phyloP scores from a whole-genome alignment of 257 asterid genomes.

The Nyctanthes arbortristis region DNA sequence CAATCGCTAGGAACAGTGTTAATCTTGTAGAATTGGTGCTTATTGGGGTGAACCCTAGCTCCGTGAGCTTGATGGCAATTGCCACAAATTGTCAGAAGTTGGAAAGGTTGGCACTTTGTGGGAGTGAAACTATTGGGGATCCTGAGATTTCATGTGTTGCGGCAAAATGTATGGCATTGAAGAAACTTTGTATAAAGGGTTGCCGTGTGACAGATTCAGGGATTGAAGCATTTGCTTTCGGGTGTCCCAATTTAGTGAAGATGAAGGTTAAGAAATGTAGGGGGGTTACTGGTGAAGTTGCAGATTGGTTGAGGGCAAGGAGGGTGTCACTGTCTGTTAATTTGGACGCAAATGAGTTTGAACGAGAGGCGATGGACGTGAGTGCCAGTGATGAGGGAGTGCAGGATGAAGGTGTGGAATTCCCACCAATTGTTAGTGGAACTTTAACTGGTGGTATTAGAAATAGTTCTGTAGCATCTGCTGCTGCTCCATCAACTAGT shows the following conservation, averaged over 20 bases:
- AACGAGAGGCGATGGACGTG: constrained; percentile 47
- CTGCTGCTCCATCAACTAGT: constrained; percentile 38
- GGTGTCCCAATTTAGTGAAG: constrained; percentile 87
- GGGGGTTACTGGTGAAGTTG: constrained; percentile 62
- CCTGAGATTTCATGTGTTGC: constrained; percentile 73
- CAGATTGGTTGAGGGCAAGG: constrained; percentile 65
- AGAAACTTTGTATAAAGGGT: constrained; percentile 85
- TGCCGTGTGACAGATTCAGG: constrained; percentile 78
- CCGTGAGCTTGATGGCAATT: constrained; percentile 55
- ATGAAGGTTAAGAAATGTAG: constrained; percentile 84
- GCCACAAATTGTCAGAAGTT: constrained; percentile 70
- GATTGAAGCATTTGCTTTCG: constrained; percentile 69
- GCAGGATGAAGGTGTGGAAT: constrained; percentile 50
- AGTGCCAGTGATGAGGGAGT: constrained; percentile 60
- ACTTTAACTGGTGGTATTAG: constrained; percentile 14
- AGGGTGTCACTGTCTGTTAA: constrained; percentile 60
- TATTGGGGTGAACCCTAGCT: constrained; percentile 74
- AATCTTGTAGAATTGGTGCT: constrained; percentile 82
- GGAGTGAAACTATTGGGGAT: constrained; percentile 88
- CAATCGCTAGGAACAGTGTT: constrained; percentile 60
- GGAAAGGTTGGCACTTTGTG: constrained; percentile 88
- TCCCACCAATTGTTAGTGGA: constrained; percentile 36
- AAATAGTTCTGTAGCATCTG: constrained; percentile 14
- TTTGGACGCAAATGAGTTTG: constrained; percentile 69
- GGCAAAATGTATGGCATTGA: constrained; percentile 60